Evolutionary conservation across 106 monocot species (phyloP), one percentile per base, ranked within the genome.

Genomic region (Amphibolis antarctica): DNA sequence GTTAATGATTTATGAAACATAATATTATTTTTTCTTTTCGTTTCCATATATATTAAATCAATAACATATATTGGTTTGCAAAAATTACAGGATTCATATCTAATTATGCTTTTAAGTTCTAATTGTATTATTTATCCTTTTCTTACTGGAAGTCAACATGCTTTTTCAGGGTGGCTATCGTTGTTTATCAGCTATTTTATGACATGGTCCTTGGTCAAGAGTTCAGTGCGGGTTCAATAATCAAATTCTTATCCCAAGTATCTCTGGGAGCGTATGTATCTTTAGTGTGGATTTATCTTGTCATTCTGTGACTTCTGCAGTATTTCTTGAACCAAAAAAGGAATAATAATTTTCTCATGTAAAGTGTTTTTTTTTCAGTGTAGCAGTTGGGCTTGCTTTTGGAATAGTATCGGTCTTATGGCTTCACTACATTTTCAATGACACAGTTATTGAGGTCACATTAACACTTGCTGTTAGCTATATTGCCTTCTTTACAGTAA

Each of bases 391-490:
- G 70, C 55, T 98, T 71, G 91, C 91, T 61, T 98, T 91, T 79
- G 98, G 98, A 68, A 81, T 91, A 68, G 68, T 47, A 47, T 98
- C 98, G 62, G 80, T 91, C 44, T 58, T 98, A 42, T 98, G 98
- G 98, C 80, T 98, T 44, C 85, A 91, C 52, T 85, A 81, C 64
- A 98, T 98, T 57, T 91, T 91, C 75, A 91, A 98, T 73, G 98
- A 98, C 70, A 86, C 98, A 73, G 78, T 98, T n/a, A 98, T 98
- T 53, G 91, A 98, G 62, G 91, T 98, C 67, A 36, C 87, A 68
- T 53, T 98, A 29, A 98, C 98, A 69, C 79, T 98, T 75, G 85
- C 91, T 69, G 82, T 91, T 55, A 98, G 98, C 81, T 98, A 98
- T 65, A 64, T 98, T 55, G 85, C 87, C 18, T 98, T 75, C 65